Conservation (phyloP, 345 rosid genomes). For the Geranium brycei region DNA sequence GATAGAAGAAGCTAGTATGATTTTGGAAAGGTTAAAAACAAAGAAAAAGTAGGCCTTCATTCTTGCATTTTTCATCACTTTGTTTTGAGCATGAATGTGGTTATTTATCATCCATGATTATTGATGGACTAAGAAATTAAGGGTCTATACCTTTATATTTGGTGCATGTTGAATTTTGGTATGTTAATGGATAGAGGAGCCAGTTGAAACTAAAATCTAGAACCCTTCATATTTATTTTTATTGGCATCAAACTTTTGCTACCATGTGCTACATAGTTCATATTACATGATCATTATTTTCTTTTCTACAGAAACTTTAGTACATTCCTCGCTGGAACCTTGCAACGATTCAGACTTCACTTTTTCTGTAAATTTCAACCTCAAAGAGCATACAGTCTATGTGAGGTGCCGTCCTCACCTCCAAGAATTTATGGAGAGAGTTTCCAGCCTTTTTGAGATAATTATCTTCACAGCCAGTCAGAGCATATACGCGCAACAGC, state of each 20-base stretch:
- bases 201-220: no score
- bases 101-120: no score
- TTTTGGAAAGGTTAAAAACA: no score
- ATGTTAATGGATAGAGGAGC: no score
- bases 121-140: background rate
- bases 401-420: conserved; percentile 93
- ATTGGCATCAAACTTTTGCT: no score
- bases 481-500: conserved; percentile 93
- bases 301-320: conserved; percentile 67
- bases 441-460: conserved; percentile 71
- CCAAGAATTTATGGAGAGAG: conserved; percentile 81
- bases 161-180: background rate
- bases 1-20: no score
- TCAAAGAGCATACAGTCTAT: conserved; percentile 70
- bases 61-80: no score
- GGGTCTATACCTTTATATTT: background rate
- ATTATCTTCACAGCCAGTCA: conserved; percentile 97
- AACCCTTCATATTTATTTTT: no score
- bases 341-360: conserved; percentile 85
- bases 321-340: conserved; percentile 81
- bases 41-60: no score
- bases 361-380: conserved; percentile 75
- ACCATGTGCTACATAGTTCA: background rate
- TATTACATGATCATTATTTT: background rate
- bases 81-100: no score